These are phyloP conservation scores for Lanmaoa pseudosensibilis DNA, from an alignment of 768 basidiomycete species.

Conservation along the genomic window DNA sequence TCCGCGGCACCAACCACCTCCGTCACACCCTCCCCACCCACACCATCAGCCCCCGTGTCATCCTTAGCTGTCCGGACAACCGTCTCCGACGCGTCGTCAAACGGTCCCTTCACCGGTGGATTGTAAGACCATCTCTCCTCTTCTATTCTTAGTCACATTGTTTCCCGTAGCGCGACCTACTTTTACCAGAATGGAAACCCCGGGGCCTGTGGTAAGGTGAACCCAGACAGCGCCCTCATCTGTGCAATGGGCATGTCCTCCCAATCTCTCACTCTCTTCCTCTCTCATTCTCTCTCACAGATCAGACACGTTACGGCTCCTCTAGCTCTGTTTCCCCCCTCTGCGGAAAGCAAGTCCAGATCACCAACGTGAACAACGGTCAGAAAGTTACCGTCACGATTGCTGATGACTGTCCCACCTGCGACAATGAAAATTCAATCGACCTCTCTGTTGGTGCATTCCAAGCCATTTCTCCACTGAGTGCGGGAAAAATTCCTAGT, in stretches of 20 bases:
- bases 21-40: background rate
- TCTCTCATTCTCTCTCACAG: slow-evolving; percentile 30
- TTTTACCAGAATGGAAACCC: slow-evolving; percentile 70
- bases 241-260: slow-evolving; percentile 58
- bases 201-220: slow-evolving; percentile 73
- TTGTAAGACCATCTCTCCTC: slow-evolving; percentile 35
- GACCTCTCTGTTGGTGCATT: slow-evolving; percentile 74
- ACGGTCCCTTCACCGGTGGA: slow-evolving; percentile 32
- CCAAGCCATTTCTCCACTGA: slow-evolving; percentile 47
- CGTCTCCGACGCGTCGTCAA: slow-evolving; percentile 27
- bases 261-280: background rate
- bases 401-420: slow-evolving; percentile 83
- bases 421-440: slow-evolving; percentile 62
- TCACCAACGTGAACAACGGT: slow-evolving; percentile 60
- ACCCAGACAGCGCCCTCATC: slow-evolving; percentile 58
- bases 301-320: slow-evolving; percentile 54
- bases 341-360: slow-evolving; percentile 65
- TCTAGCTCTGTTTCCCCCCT: slow-evolving; percentile 45
- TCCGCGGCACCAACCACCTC: background rate
- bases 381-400: slow-evolving; percentile 60
- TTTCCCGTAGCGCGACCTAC: slow-evolving; percentile 52
- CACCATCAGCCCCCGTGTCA: background rate
- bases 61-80: background rate
- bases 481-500: slow-evolving; percentile 60
- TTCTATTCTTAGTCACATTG: background rate